These are phyloP conservation scores for Capsicum chinense DNA, from an alignment of 257 asterid genomes.

Conservation along the genomic window DNA sequence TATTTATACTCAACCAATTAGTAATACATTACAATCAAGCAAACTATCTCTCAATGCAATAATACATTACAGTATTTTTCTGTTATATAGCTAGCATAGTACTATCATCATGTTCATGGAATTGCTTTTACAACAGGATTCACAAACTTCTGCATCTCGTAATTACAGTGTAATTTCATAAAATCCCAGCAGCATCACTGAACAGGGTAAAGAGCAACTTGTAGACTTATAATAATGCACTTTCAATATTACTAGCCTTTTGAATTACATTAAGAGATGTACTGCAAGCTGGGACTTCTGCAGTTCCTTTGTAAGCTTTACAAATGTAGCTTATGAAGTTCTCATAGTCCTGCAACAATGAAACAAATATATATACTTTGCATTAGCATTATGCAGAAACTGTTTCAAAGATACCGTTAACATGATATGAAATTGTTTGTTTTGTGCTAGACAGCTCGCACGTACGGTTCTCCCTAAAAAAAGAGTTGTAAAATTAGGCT, in stretches of 20 bases:
- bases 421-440: not conserved
- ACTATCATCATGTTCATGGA: not conserved
- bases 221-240: not conserved
- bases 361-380: not conserved
- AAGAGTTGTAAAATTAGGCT: too few species aligned
- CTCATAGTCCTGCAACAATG: slow-evolving; percentile 39
- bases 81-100: not conserved
- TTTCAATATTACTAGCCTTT: not conserved
- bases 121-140: not conserved
- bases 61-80: not conserved
- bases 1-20: not conserved
- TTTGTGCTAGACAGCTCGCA: not conserved
- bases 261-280: not conserved
- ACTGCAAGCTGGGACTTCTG: not conserved
- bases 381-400: not conserved
- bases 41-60: not conserved
- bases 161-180: not conserved
- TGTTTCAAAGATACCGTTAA: not conserved
- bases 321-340: slow-evolving; percentile 44
- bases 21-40: not conserved
- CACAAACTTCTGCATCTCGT: not conserved
- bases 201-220: not conserved
- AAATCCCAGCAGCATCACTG: not conserved
- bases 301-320: slow-evolving; percentile 43
- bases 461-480: not conserved